These are phyloP conservation scores for Flaveria sonorensis DNA, from an alignment of 129 eudicot species.

Conservation along the genomic window DNA sequence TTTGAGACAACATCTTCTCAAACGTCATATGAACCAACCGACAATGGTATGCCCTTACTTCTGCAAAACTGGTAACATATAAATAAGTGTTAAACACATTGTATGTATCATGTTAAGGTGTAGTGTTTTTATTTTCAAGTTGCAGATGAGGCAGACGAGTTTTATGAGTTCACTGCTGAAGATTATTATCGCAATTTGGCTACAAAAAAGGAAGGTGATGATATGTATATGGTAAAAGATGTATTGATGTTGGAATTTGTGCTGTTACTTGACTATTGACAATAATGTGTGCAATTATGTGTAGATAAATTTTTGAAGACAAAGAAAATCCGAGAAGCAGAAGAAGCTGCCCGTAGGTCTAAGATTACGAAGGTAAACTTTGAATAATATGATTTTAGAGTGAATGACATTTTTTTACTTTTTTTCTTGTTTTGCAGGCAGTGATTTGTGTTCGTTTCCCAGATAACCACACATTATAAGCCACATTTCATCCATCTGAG, in stretches of 20 bases:
- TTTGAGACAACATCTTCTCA: constrained; percentile 72
- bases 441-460: constrained; percentile 84
- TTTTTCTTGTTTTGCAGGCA: constrained; percentile 49
- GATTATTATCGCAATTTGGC: constrained; percentile 70
- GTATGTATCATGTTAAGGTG: background rate
- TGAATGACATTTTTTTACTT: background rate
- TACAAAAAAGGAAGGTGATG: constrained; percentile 73
- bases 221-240: background rate
- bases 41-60: constrained; percentile 38
- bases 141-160: constrained; percentile 76
- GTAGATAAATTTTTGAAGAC: constrained; percentile 83
- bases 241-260: background rate
- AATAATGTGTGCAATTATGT: constrained; percentile 6
- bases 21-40: constrained; percentile 39
- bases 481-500: constrained; percentile 82
- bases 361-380: constrained; percentile 66
- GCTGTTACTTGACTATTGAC: too few species aligned
- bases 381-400: background rate
- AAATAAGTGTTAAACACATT: background rate
- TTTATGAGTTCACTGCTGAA: constrained; percentile 76
- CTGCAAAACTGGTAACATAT: background rate
- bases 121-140: constrained; percentile 14
- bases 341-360: constrained; percentile 82
- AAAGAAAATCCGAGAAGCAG: constrained; percentile 77
- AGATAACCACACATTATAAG: constrained; percentile 77